Base-by-base conservation (phyloP, 345 rosid genomes). In the Dipteronia sinensis region DNA sequence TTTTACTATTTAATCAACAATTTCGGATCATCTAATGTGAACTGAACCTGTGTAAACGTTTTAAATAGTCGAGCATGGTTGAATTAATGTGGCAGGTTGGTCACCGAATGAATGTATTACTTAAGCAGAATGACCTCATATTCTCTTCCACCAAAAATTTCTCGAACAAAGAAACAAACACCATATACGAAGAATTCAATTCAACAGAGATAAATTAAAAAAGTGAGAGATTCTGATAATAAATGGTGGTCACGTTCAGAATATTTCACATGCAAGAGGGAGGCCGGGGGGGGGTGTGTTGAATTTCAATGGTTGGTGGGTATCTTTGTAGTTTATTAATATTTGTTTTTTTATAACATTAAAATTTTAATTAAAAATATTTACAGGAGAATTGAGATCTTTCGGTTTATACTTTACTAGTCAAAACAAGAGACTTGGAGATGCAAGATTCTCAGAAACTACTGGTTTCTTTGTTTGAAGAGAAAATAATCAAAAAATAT, bases 191-290 rank as follows among this genome's bases (percentile, higher is more conserved):
- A 62, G 67, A 46, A 31, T n/a, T 47, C 77, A 46, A n/a, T 59
- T 59, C 40, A 27, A 22, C 27, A 6, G 15, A 68, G 6, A 9
- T 38, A 22, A 40, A 42, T 1, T 0, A 1, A 65, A 65, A 75
- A 84, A 27, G 71, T 38, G 38, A 49, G 51, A 79, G 85, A 86
- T 79, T 86, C 82, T 68, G 44, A 22, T 40, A 71, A 38, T 58
- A 72, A 27, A 61, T 76, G 78, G 79, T 29, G 66, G 10, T 67
- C 76, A 29, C 3, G 76, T 74, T 83, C 63, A 58, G 68, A 79
- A 77, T n/a, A 67, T 2, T 25, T 75, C 84, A 83, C 83, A 79
- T 86, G 88, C 83, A 69, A 42, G 64, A 59, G 27, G 63, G 10
- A 23, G 19, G 49, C 13, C 13, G 13, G 12, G 46, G 56, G 46